Evolutionary conservation across 306 rosid species (phyloP), one percentile per base, ranked within the genome.

Genomic region (Vigna reflexopilosa): DNA sequence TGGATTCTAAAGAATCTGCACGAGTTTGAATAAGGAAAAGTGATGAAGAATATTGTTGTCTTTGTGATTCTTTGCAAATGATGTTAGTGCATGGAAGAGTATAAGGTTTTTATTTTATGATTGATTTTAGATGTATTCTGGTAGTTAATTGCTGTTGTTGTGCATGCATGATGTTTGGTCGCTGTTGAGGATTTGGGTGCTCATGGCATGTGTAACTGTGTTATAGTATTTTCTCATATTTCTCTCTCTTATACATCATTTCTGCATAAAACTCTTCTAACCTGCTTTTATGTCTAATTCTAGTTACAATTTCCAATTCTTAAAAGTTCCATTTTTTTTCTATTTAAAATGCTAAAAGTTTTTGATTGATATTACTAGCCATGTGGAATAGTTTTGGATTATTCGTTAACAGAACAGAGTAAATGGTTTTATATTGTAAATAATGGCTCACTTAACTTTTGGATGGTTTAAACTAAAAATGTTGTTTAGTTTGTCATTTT

Each of bases 41-140:
- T 34, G 19, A 45, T 22, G 76, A n/a, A 6, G 48, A 77, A 68
- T 56, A 61, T 10, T 45, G 1, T 69, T 70, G 44, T 67, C 69
- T 47, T 36, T 20, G 24, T 61, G 22, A 83, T 80, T 86, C 81
- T 83, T 84, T 87, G 81, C 86, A 58, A 77, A 81, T 81, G 68
- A 47, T 76, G 87, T 48, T 84, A 9, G 11, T 84, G 86, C 77
- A 83, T 85, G 85, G 75, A 58, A 49, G 74, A 71, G 82, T 61
- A 52, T 77, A 67, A 19, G 75, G 73, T 74, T 85, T 68, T 61
- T 44, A 44, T 81, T 72, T 79, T 72, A 49, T 84, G 82, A 80
- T 76, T 77, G 80, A 72, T 76, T 78, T 68, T 80, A 73, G 65
- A 68, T 78, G 75, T 81, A 73, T 61, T 81, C 32, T 76, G 44